Evolutionary conservation across 2,329 filamentous ascomycete genomes (phyloP).

Genomic region (Aspergillus sp.): DNA sequence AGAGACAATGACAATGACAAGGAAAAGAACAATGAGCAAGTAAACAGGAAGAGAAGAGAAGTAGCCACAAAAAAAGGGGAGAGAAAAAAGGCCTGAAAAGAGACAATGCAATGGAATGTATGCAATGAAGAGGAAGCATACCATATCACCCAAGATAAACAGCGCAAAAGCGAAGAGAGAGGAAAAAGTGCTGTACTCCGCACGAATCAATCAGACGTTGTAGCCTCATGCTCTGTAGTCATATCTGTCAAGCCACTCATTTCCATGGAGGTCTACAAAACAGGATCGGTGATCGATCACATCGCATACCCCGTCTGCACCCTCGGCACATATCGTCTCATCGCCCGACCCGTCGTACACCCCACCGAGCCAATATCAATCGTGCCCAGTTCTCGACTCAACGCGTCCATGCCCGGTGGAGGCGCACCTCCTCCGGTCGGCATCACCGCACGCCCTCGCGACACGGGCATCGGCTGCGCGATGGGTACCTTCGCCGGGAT

Average conservation of each 20-base stretch:
- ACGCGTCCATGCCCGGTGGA: constrained; percentile 42
- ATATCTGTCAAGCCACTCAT: no score
- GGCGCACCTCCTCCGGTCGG: background rate
- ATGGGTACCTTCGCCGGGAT: constrained; percentile 46
- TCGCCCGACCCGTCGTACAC: constrained; percentile 28
- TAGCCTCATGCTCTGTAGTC: no score
- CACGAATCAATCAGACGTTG: no score
- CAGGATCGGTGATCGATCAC: constrained; percentile 7
- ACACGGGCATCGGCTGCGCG: constrained; percentile 28
- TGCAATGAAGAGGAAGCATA: no score
- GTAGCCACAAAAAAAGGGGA: background rate
- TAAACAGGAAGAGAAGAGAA: background rate
- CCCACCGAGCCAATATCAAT: constrained; percentile 48
- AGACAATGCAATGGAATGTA: no score
- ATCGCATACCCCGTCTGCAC: constrained; percentile 30
- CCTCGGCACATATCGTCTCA: constrained; percentile 33
- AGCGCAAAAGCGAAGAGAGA: no score
- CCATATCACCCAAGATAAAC: background rate
- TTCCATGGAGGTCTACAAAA: no score
- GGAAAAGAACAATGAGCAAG: background rate
- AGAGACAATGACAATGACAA: background rate
- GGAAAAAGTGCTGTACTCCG: no score
- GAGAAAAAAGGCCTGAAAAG: background rate
- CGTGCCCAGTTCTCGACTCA: constrained; percentile 58
- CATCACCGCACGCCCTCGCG: constrained; percentile 23